Evolutionary conservation across 2,329 filamentous ascomycete genomes (phyloP).

Genomic region (Penicillium hordei): DNA sequence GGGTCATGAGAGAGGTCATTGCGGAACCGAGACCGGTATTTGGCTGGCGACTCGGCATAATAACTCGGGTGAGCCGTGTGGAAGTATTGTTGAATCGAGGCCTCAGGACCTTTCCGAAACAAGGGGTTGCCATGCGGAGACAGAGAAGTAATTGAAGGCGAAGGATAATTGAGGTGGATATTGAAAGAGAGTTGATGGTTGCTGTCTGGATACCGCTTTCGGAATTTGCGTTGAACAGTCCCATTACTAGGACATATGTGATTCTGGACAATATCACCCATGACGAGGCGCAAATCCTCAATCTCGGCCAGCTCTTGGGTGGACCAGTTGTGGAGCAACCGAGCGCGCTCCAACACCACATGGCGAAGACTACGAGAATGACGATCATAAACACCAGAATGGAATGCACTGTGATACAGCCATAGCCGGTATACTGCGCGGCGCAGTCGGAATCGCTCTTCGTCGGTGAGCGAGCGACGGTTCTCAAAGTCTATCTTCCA

Average conservation of each 20-base stretch:
- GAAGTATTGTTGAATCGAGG: slow-evolving; percentile 22
- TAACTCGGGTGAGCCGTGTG: slow-evolving; percentile 25
- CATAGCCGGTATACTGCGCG: slow-evolving; percentile 61
- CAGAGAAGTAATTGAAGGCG: slow-evolving; percentile 15
- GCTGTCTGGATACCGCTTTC: slow-evolving; percentile 54
- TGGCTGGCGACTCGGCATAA: slow-evolving; percentile 28
- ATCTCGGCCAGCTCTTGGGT: slow-evolving; percentile 59
- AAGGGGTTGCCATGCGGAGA: background rate
- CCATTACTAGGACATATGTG: slow-evolving; percentile 64
- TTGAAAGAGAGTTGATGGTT: slow-evolving; percentile 53
- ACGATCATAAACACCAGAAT: slow-evolving; percentile 53
- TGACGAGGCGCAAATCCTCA: slow-evolving; percentile 57
- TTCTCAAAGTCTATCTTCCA: slow-evolving; percentile 60
- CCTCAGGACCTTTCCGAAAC: slow-evolving; percentile 10
- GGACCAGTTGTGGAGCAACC: slow-evolving; percentile 60
- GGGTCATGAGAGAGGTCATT: slow-evolving; percentile 53
- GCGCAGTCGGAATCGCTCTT: slow-evolving; percentile 54
- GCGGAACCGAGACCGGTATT: slow-evolving; percentile 49
- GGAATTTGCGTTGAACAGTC: slow-evolving; percentile 59
- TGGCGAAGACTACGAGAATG: slow-evolving; percentile 50
- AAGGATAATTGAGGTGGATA: slow-evolving; percentile 53
- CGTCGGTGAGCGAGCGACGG: slow-evolving; percentile 52
- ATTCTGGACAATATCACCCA: slow-evolving; percentile 56
- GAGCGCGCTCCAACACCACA: slow-evolving; percentile 53
- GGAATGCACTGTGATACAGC: slow-evolving; percentile 61